These are phyloP conservation scores for Dendrobium officinale DNA, from an alignment of 106 monocot genomes.

Conservation along the genomic window DNA sequence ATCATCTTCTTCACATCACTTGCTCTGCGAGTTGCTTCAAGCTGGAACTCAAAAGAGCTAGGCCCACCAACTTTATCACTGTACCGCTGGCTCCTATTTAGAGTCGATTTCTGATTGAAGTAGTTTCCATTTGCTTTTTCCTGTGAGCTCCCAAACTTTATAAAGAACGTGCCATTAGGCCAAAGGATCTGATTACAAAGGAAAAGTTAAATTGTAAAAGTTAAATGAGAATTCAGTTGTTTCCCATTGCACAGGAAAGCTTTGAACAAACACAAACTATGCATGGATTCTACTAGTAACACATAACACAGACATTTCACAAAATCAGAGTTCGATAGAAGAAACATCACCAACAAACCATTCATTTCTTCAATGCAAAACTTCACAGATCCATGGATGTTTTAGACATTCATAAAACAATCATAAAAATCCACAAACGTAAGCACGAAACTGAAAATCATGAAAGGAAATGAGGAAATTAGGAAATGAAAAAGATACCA, in stretches of 20 bases:
- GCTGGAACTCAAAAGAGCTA: constrained; percentile 72
- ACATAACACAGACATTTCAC: neutral
- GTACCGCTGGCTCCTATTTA: constrained; percentile 14
- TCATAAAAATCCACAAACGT: neutral
- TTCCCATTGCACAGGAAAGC: neutral
- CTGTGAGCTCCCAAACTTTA: constrained; percentile 45
- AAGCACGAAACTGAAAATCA: neutral
- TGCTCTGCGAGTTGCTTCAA: constrained; percentile 89
- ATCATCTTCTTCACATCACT: constrained; percentile 91
- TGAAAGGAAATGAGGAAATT: neutral
- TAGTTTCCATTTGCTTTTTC: constrained; percentile 11
- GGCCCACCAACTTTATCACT: constrained; percentile 19
- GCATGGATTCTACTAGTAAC: neutral
- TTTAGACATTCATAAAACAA: neutral
- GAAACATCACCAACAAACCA: neutral
- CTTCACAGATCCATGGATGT: neutral
- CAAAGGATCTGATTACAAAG: constrained; percentile 60
- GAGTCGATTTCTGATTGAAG: constrained; percentile 15
- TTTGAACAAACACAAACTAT: neutral
- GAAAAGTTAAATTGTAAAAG: neutral
- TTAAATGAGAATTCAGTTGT: neutral
- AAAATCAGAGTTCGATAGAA: neutral
- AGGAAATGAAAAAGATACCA: neutral
- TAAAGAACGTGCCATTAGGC: constrained; percentile 95
- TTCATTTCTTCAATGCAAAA: neutral